Evolutionary conservation across 345 rosid species (phyloP), one percentile per base, ranked within the genome.

Genomic region (Populus ilicifolia): DNA sequence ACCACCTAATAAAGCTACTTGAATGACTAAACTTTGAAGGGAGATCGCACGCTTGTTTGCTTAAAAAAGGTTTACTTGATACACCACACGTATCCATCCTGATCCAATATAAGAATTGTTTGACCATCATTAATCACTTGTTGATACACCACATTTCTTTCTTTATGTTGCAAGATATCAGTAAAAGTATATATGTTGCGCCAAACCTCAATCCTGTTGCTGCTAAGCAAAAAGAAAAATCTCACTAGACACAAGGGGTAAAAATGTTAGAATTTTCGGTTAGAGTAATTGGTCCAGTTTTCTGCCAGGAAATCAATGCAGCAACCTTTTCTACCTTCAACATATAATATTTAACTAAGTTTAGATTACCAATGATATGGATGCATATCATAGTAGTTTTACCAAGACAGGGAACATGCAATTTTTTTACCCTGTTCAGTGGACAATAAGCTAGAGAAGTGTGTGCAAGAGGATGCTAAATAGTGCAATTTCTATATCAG

Each of bases 1-100:
- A 11, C 75, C 11, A 70, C 61, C 69, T 38, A 67, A 67, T 43
- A 67, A 80, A 80, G 74, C 56, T 50, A 70, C 21, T 59, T 11
- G 12, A 38, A 67, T 64, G 38, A 14, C 74, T 61, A 41, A 43
- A 67, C 17, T 41, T 64, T 6, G 63, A 33, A 8, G 1, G 3
- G 29, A 54, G 36, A 61, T 73, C 67, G 52, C 6, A 20, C 33
- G 7, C 61, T 8, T 54, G 61, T 54, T 54, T 54, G 61, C 61
- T 54, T 59, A 23, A 10, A 59, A 59, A 4, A 23, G 23, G 16
- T n/a, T n/a, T 4, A n/a, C 64, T 23, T 56, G 63, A n/a, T 56
- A 8, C 27, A 56, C 29, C 5, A 23, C 11, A n/a, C 63, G 27
- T n/a, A n/a, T 56, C n/a, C 63, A n/a, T 23, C 63, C 29, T 56